Percentiles rank a stretch among this genome's conserved stretches.
phyloP scores from a whole-genome alignment of 2,329 filamentous ascomycete genomes.

The Cylindrodendrum hubeiense region DNA sequence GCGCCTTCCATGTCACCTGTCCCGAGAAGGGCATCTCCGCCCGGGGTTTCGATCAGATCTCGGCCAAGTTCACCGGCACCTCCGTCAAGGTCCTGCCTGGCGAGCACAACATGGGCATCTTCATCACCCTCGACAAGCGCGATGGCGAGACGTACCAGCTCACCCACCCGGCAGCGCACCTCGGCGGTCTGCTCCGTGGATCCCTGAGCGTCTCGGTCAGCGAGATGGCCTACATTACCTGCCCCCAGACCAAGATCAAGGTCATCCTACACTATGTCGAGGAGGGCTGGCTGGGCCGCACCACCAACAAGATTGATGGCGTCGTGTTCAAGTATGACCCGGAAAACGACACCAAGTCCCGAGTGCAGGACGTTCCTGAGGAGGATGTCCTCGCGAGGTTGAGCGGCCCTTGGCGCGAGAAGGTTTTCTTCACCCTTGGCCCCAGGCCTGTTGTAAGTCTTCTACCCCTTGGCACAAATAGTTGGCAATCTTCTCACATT shows the following conservation, averaged over 20 bases:
- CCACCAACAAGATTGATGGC: slow-evolving; percentile 92
- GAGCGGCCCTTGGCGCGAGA: slow-evolving; percentile 87
- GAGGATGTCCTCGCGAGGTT: slow-evolving; percentile 86
- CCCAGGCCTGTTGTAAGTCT: slow-evolving; percentile 71
- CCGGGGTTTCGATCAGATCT: slow-evolving; percentile 94
- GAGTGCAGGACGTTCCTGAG: slow-evolving; percentile 88
- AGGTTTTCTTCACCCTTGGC: slow-evolving; percentile 71
- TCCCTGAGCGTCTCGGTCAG: slow-evolving; percentile 91
- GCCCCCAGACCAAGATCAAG: slow-evolving; percentile 90
- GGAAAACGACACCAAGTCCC: slow-evolving; percentile 82
- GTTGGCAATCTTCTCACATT: slow-evolving; percentile 11
- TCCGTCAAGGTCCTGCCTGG: slow-evolving; percentile 92
- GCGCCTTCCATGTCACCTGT: slow-evolving; percentile 93
- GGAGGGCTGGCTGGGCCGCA: slow-evolving; percentile 92
- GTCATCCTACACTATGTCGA: slow-evolving; percentile 93
- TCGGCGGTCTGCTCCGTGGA: slow-evolving; percentile 89
- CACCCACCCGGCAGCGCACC: slow-evolving; percentile 92
- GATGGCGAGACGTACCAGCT: slow-evolving; percentile 94
- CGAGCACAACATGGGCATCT: slow-evolving; percentile 95
- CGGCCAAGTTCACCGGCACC: slow-evolving; percentile 97
- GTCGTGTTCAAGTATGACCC: slow-evolving; percentile 93
- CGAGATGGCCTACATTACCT: slow-evolving; percentile 89
- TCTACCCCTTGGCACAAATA: neutral
- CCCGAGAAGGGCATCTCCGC: slow-evolving; percentile 90
- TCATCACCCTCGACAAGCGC: slow-evolving; percentile 84